Evolutionary conservation across 768 basidiomycete species (phyloP).

Genomic region (Termitomyces sp.): DNA sequence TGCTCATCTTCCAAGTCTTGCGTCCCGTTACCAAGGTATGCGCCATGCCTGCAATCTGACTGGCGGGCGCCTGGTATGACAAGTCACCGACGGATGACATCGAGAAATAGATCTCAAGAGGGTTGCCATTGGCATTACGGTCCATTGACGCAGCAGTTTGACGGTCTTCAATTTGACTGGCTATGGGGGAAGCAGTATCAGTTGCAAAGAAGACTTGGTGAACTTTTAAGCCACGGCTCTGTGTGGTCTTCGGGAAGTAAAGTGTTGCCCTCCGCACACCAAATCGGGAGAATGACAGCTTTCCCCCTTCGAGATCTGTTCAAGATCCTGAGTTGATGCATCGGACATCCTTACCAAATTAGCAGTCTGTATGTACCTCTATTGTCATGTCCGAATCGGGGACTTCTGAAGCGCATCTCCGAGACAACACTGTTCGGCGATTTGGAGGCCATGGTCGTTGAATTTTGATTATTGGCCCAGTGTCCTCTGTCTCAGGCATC

Average conservation of each 20-base stretch:
- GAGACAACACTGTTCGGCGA: slow-evolving; percentile 10
- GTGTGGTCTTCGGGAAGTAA: slow-evolving; percentile 5
- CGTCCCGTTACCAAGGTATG: slow-evolving; percentile 37
- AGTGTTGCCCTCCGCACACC: slow-evolving; percentile 6
- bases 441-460: background rate
- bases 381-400: slow-evolving; percentile 11
- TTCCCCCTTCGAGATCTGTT: slow-evolving; percentile 3
- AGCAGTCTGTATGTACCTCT: slow-evolving; percentile 5
- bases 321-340: slow-evolving; percentile 6
- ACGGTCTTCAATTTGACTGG: slow-evolving; percentile 4
- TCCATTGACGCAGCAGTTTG: background rate
- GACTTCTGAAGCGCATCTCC: slow-evolving; percentile 5
- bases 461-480: slow-evolving; percentile 4
- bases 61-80: slow-evolving; percentile 8
- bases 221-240: slow-evolving; percentile 9
- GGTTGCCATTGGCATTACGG: slow-evolving; percentile 4
- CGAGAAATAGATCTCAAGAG: slow-evolving; percentile 10
- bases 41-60: slow-evolving; percentile 9
- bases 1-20: slow-evolving; percentile 54
- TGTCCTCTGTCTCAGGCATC: background rate
- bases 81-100: slow-evolving; percentile 16
- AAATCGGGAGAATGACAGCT: slow-evolving; percentile 5
- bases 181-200: slow-evolving; percentile 1
- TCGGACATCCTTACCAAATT: slow-evolving; percentile 2
- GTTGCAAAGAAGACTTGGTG: background rate